Evolutionary conservation across 495 filamentous ascomycete species (phyloP), one percentile per base, ranked within the genome.

Genomic region (Aspergillus coremiiformis): DNA sequence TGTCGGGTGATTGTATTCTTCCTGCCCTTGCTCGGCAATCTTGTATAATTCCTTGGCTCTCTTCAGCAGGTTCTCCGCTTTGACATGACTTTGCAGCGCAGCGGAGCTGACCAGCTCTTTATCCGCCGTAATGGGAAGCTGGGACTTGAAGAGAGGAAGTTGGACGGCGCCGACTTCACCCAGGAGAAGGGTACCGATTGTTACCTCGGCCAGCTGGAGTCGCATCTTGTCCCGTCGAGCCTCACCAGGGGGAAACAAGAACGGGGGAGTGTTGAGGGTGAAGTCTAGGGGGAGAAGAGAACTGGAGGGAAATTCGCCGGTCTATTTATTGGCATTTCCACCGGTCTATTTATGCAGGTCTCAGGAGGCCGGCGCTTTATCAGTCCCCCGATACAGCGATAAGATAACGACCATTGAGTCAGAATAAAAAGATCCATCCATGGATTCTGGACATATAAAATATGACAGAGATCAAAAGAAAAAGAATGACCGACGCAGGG

Each of bases 1-100:
- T 3, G 82, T 85, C 3, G 81, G 82, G 50, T 81, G 82, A 51
- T 73, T 72, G 62, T 78, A 84, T 45, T 82, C 77, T 11, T 74
- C 65, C 39, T 75, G 62, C 11, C 73, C 71, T 20, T 72, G 61
- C 56, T 80, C 66, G 9, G 82, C 81, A 52, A 84, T 72, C 39
- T 73, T 58, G 60, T 73, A 85, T 14, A 85, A 72, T 11, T 74
- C 59, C 53, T 82, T 70, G 35, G 82, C 80, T 41, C 78, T 71
- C 10, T 62, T 61, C 6, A 81, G 55, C 19, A 85, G 78, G 24
- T 68, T 74, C 17, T 78, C 69, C 41, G 60, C 63, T 43, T 67
- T 73, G 61, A 85, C 81, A 53, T 68, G 68, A 24, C 58, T 68
- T 57, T 85, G 77, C 41, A 84, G 70, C 19, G 64, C 64, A 47